These are phyloP conservation scores for Leccinum pellstonianum DNA, from an alignment of 768 basidiomycete genomes.

Conservation along the genomic window DNA sequence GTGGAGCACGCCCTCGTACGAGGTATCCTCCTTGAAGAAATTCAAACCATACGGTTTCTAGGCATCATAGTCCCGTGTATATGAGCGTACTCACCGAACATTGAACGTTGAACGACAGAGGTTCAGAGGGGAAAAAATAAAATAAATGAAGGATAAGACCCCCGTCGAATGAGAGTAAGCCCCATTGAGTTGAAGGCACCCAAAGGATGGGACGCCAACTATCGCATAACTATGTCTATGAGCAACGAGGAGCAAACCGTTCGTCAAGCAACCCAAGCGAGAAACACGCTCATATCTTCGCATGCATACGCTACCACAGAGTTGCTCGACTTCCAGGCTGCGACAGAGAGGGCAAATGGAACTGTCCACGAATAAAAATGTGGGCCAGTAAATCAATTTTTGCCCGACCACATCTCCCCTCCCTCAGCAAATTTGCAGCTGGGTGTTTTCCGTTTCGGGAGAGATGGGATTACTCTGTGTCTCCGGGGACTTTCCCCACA, in stretches of 20 bases:
- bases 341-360: constrained; percentile 61
- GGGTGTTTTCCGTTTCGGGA: constrained; percentile 67
- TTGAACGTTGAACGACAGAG: constrained; percentile 44
- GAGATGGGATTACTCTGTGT: constrained; percentile 62
- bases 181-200: constrained; percentile 79
- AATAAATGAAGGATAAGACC: constrained; percentile 14
- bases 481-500: constrained; percentile 97
- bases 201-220: constrained; percentile 41
- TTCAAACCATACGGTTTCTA: constrained; percentile 56
- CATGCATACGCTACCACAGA: constrained; percentile 46
- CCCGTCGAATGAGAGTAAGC: constrained; percentile 81
- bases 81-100: constrained; percentile 27
- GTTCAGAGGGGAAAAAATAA: constrained; percentile 55
- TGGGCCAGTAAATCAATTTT: constrained; percentile 42
- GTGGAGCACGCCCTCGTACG: constrained; percentile 68
- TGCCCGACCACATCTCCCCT: constrained; percentile 47
- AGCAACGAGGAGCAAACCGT: constrained; percentile 59
- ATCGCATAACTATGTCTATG: constrained; percentile 91
- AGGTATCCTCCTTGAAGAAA: constrained; percentile 93
- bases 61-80: constrained; percentile 50
- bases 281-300: constrained; percentile 76
- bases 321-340: constrained; percentile 35
- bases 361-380: constrained; percentile 19
- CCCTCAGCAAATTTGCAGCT: constrained; percentile 69
- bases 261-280: constrained; percentile 43